These are phyloP conservation scores for Rhododendron williamsianum DNA, from an alignment of 148 eudicot species.

Conservation along the genomic window DNA sequence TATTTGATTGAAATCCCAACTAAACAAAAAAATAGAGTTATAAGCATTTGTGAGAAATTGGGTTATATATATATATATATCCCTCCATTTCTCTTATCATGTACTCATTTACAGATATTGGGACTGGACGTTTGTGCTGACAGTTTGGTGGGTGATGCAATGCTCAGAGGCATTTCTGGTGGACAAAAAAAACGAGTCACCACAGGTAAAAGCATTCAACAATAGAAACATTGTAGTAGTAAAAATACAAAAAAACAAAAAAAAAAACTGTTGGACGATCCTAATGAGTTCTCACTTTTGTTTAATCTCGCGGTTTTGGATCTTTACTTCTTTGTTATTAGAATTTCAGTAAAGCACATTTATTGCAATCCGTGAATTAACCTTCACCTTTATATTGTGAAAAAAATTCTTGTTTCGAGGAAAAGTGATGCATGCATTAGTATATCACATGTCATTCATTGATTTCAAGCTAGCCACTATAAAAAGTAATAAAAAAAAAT, in stretches of 20 bases:
- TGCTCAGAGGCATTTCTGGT: slow-evolving; percentile 63
- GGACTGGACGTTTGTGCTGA: slow-evolving; percentile 67
- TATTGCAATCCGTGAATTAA: not conserved
- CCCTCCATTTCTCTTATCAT: not conserved
- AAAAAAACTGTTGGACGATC: too few species aligned
- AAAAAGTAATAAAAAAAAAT: too few species aligned
- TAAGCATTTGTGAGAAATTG: not conserved
- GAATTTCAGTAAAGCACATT: not conserved
- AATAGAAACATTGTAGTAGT: not conserved
- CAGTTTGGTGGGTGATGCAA: slow-evolving; percentile 55
- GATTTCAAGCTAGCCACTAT: too few species aligned
- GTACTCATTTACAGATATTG: slow-evolving; percentile 30
- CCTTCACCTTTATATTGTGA: too few species aligned
- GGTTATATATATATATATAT: not conserved
- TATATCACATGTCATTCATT: too few species aligned
- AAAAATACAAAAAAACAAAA: too few species aligned
- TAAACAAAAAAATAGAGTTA: not conserved
- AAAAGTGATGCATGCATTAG: too few species aligned
- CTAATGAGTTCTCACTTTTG: not conserved
- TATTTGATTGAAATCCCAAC: not conserved
- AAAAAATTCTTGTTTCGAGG: too few species aligned
- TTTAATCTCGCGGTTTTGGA: not conserved
- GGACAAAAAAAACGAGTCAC: slow-evolving; percentile 61
- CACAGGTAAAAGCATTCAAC: slow-evolving; percentile 31
- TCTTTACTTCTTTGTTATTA: too few species aligned